A percentile compares a stretch with the other conserved stretches of the same genome.
These are phyloP conservation scores for Alloteropsis angusta DNA, from an alignment of 202 grass and related monocot genomes.

Conservation along the genomic window DNA sequence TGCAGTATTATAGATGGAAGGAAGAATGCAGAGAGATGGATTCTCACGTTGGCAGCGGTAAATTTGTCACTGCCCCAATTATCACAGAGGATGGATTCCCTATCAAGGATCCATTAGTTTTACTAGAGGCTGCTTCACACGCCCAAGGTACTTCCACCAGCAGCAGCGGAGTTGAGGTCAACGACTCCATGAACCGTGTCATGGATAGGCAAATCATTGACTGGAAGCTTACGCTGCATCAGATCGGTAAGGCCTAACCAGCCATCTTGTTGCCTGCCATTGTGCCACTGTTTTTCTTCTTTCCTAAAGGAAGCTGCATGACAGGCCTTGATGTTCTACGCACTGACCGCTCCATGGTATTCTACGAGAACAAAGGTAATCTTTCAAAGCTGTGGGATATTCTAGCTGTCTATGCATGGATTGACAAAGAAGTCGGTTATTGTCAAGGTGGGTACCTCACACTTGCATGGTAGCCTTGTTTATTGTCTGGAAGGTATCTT, in stretches of 20 bases:
- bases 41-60: slow-evolving; percentile 75
- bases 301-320: background rate
- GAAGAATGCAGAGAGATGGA: slow-evolving; percentile 73
- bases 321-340: slow-evolving; percentile 90
- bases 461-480: background rate
- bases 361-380: slow-evolving; percentile 88
- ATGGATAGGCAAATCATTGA: slow-evolving; percentile 58
- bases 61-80: slow-evolving; percentile 78
- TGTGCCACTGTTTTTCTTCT: background rate
- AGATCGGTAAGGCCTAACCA: slow-evolving; percentile 53
- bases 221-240: slow-evolving; percentile 91
- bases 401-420: slow-evolving; percentile 91
- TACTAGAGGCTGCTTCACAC: slow-evolving; percentile 59
- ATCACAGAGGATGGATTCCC: slow-evolving; percentile 72
- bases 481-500: background rate
- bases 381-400: slow-evolving; percentile 91
- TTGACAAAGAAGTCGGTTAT: slow-evolving; percentile 94
- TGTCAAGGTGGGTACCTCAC: slow-evolving; percentile 62
- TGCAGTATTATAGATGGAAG: slow-evolving; percentile 87
- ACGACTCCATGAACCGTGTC: background rate
- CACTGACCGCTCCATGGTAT: slow-evolving; percentile 81
- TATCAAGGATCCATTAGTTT: slow-evolving; percentile 73
- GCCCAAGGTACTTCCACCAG: background rate
- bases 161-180: slow-evolving; percentile 9
- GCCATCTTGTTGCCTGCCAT: background rate